Conservation (phyloP, 2,329 filamentous ascomycete species). For the Epichloe glyceriae region DNA sequence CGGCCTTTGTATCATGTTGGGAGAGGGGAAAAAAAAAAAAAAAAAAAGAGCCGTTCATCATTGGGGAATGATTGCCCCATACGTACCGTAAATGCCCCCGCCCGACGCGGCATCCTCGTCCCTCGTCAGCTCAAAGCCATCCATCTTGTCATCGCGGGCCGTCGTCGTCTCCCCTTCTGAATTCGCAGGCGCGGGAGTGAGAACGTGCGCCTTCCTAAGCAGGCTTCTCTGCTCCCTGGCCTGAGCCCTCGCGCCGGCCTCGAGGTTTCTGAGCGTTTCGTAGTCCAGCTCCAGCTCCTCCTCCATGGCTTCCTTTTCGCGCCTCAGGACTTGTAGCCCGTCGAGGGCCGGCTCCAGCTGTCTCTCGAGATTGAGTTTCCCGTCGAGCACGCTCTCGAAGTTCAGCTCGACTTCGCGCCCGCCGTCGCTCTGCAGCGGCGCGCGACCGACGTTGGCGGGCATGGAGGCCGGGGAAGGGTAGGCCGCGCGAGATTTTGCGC, state of each 20-base stretch:
- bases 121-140: slow-evolving; percentile 4
- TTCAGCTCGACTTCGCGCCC: slow-evolving; percentile 48
- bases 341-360: slow-evolving; percentile 51
- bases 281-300: slow-evolving; percentile 43
- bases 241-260: slow-evolving; percentile 44
- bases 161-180: slow-evolving; percentile 1
- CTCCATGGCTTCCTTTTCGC: slow-evolving; percentile 45
- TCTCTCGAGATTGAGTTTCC: slow-evolving; percentile 40
- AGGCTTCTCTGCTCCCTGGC: slow-evolving; percentile 36
- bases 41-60: too few relatives aligned
- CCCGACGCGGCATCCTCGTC: background rate
- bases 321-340: slow-evolving; percentile 44
- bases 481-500: slow-evolving; percentile 42
- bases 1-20: background rate
- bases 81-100: slow-evolving; percentile 10
- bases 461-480: slow-evolving; percentile 50
- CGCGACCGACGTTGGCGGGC: slow-evolving; percentile 8
- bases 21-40: background rate
- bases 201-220: slow-evolving; percentile 34
- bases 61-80: background rate
- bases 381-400: slow-evolving; percentile 50
- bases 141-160: slow-evolving; percentile 1
- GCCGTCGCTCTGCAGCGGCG: slow-evolving; percentile 18
- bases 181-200: slow-evolving; percentile 28
- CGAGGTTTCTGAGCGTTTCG: slow-evolving; percentile 33